Evolutionary conservation across 2,329 filamentous ascomycete species (phyloP).

Genomic region (Rachicladosporium sp.): DNA sequence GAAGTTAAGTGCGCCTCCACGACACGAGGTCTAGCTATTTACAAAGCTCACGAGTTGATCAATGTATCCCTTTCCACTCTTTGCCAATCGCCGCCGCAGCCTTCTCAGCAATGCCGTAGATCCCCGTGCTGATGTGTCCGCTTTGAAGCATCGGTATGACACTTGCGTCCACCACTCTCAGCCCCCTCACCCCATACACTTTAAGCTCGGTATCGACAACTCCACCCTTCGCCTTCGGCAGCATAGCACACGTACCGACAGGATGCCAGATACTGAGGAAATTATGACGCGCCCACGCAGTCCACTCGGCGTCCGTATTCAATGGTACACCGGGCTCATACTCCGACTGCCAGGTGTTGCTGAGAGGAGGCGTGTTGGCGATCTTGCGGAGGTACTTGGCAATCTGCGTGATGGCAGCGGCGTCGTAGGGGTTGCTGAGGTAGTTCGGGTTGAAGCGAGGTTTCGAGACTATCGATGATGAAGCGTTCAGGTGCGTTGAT

Average conservation of each 20-base stretch:
- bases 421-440: conserved; percentile 16
- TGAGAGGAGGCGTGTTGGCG: conserved; percentile 28
- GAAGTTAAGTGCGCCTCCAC: too few relatives aligned
- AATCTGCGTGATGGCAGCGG: conserved; percentile 12
- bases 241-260: conserved; percentile 25
- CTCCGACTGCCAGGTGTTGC: conserved; percentile 12
- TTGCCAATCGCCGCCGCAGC: conserved; percentile 10
- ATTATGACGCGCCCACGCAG: conserved; percentile 12
- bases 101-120: conserved; percentile 16
- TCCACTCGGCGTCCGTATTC: conserved; percentile 11
- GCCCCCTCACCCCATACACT: conserved; percentile 18
- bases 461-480: conserved; percentile 7
- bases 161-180: conserved; percentile 24
- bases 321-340: conserved; percentile 11
- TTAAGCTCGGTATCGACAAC: conserved; percentile 20
- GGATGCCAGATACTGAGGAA: conserved; percentile 21
- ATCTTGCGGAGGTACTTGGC: conserved; percentile 28
- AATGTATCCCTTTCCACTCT: too few relatives aligned
- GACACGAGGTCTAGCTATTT: too few relatives aligned
- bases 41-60: too few relatives aligned
- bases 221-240: conserved; percentile 14
- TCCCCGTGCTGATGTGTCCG: conserved; percentile 12
- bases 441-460: conserved; percentile 20
- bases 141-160: conserved; percentile 16
- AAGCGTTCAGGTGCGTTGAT: conserved; percentile 14